Percentiles rank a stretch among this genome's conserved stretches.
Evolutionary conservation across 306 rosid species (phyloP).

Genomic region (Rosa lucieae): DNA sequence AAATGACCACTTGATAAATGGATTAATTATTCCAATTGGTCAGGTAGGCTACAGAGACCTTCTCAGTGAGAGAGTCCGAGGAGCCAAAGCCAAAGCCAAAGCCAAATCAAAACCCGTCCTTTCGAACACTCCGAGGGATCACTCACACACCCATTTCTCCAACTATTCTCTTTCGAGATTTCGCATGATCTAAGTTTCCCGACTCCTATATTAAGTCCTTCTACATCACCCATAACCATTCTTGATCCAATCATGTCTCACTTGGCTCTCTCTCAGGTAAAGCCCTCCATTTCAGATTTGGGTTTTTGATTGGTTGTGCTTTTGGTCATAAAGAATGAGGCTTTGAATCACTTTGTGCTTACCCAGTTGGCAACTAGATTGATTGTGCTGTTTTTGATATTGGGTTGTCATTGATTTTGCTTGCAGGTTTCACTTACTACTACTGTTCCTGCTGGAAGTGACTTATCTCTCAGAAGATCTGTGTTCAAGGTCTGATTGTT

Average conservation of each 20-base stretch:
- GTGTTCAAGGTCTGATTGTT: conserved; percentile 39
- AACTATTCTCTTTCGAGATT: background rate
- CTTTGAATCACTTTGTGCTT: conserved; percentile 9
- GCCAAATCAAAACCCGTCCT: conserved; percentile 33
- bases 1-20: background rate
- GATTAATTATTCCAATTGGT: conserved; percentile 1
- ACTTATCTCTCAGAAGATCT: conserved; percentile 50
- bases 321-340: background rate
- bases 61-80: background rate
- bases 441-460: conserved; percentile 45
- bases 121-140: conserved; percentile 50
- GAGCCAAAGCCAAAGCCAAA: conserved; percentile 39
- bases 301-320: background rate
- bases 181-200: conserved; percentile 17
- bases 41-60: background rate
- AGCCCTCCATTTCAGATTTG: background rate
- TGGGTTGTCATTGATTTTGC: conserved; percentile 10
- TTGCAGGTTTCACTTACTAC: conserved; percentile 41
- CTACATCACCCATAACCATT: background rate
- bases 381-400: conserved; percentile 7
- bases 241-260: conserved; percentile 40
- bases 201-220: conserved; percentile 12
- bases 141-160: background rate
- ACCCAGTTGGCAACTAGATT: conserved; percentile 21
- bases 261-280: conserved; percentile 46